Percentiles rank a stretch among this genome's conserved stretches.
phyloP scores from a whole-genome alignment of 148 eudicot species.

The Spergularia bocconei region DNA sequence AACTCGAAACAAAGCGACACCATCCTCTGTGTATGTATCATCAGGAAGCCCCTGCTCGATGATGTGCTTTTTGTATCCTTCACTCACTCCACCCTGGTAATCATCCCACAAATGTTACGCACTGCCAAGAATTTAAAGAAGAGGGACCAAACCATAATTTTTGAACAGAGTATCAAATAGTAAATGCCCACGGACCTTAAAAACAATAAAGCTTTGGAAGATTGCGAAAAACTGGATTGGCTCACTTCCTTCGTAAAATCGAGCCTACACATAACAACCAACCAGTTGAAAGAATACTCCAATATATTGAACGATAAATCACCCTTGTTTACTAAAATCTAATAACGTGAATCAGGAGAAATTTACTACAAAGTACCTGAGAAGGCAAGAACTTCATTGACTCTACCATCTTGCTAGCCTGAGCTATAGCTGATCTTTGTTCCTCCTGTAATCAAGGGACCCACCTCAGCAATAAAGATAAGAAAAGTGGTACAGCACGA shows the following conservation, averaged over 20 bases:
- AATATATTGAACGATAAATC: not conserved
- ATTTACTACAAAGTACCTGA: slow-evolving; percentile 45
- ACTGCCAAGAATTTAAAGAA: not conserved
- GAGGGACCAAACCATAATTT: not conserved
- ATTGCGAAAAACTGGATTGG: slow-evolving; percentile 84
- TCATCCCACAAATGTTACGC: slow-evolving; percentile 13
- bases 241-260: slow-evolving; percentile 81
- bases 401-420: slow-evolving; percentile 86
- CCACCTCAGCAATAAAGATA: not conserved
- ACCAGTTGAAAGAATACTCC: slow-evolving; percentile 24
- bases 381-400: slow-evolving; percentile 72
- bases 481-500: slow-evolving; percentile 11
- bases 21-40: slow-evolving; percentile 63
- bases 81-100: slow-evolving; percentile 77
- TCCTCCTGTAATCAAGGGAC: slow-evolving; percentile 60
- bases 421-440: slow-evolving; percentile 63
- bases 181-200: slow-evolving; percentile 54
- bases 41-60: slow-evolving; percentile 61
- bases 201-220: slow-evolving; percentile 86
- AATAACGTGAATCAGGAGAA: not conserved
- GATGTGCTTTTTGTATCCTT: slow-evolving; percentile 59
- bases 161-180: not conserved
- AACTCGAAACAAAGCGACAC: slow-evolving; percentile 70
- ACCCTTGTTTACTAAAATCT: not conserved
- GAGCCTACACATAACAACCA: slow-evolving; percentile 53